Evolutionary conservation across 208 protist species (phyloP).

Genomic region (Acanthamoeba royreba): DNA sequence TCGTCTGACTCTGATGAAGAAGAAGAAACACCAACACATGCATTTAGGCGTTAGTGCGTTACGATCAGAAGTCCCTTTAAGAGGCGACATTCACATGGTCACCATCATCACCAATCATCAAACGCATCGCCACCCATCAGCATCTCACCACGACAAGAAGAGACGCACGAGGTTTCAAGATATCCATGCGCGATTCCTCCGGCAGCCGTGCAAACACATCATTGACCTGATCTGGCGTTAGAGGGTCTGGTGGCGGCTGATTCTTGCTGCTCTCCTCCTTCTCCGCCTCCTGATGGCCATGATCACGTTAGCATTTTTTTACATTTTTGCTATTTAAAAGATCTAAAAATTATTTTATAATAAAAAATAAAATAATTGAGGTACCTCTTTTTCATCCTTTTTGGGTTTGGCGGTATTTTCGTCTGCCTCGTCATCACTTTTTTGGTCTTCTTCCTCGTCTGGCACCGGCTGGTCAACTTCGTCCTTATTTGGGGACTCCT

Average conservation of each 20-base stretch:
- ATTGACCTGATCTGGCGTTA: neutral
- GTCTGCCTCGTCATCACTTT: neutral
- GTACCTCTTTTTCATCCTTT: neutral
- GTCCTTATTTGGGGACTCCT: neutral
- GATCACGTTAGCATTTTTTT: neutral
- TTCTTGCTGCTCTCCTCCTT: neutral
- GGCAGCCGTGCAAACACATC: slow-evolving; percentile 29
- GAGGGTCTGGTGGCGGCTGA: neutral
- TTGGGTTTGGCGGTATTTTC: neutral
- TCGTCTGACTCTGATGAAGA: neutral
- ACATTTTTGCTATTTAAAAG: neutral
- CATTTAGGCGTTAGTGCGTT: too few relatives aligned
- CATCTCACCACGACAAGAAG: neutral
- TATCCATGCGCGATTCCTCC: slow-evolving; percentile 21
- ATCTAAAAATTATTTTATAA: neutral
- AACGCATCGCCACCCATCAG: too few relatives aligned
- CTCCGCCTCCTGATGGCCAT: neutral
- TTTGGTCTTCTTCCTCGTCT: neutral
- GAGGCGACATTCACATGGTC: neutral
- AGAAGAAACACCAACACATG: neutral
- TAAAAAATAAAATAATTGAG: neutral
- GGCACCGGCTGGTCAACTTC: neutral
- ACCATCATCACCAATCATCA: neutral
- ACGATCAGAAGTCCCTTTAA: neutral
- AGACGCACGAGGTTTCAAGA: neutral